Percentiles rank a stretch among this genome's conserved stretches.
phyloP scores from a whole-genome alignment of 768 basidiomycete species.

The Nevesoporus exiguus region DNA sequence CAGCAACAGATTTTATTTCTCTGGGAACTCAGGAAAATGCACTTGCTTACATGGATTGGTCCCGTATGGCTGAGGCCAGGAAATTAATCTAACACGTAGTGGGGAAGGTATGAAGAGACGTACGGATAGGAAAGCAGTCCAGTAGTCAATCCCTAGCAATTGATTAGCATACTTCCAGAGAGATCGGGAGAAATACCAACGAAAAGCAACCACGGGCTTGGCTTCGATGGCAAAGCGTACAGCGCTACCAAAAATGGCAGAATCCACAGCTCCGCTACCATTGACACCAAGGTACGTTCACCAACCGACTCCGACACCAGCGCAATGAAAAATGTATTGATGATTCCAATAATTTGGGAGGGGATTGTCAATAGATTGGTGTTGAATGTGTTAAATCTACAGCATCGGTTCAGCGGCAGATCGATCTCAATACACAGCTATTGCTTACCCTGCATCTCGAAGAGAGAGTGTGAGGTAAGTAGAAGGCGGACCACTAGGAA shows the following conservation, averaged over 20 bases:
- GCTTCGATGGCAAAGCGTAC: constrained; percentile 42
- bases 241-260: constrained; percentile 61
- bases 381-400: constrained; percentile 54
- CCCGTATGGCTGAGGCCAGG: constrained; percentile 38
- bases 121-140: constrained; percentile 46
- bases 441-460: constrained; percentile 32
- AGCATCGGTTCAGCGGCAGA: neutral
- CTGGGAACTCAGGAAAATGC: no score
- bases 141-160: constrained; percentile 37
- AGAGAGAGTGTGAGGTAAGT: no score
- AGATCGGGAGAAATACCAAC: constrained; percentile 32
- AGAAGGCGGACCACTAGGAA: no score
- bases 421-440: neutral
- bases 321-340: constrained; percentile 49
- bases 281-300: constrained; percentile 50
- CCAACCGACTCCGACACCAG: constrained; percentile 50
- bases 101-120: neutral
- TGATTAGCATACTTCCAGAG: neutral
- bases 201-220: constrained; percentile 53
- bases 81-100: neutral
- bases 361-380: constrained; percentile 64
- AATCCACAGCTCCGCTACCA: constrained; percentile 55
- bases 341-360: constrained; percentile 44
- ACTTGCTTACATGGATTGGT: constrained; percentile 39
- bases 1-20: neutral